A percentile compares a stretch with the other conserved stretches of the same genome.
Evolutionary conservation across 2,329 filamentous ascomycete species (phyloP).

Genomic region (Aspergillus bombycis): DNA sequence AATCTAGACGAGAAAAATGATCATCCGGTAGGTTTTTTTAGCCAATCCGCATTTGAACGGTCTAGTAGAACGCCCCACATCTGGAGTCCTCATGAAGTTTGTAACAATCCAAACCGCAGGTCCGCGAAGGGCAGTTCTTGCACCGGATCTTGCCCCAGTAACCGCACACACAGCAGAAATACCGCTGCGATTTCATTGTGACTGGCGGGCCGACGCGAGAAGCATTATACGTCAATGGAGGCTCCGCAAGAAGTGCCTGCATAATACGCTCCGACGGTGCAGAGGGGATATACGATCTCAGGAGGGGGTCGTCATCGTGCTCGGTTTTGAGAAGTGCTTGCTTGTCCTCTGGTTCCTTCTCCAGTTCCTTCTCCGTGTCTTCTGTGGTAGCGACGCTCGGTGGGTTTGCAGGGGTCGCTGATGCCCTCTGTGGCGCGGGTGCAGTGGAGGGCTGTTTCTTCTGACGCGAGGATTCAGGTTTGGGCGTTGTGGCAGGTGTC

Average conservation of each 20-base stretch:
- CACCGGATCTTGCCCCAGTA: slow-evolving; percentile 56
- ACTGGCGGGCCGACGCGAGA: slow-evolving; percentile 43
- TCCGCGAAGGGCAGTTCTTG: slow-evolving; percentile 50
- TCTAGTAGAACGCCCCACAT: slow-evolving; percentile 44
- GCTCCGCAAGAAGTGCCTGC: slow-evolving; percentile 49
- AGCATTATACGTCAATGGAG: slow-evolving; percentile 51
- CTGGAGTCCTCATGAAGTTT: slow-evolving; percentile 51
- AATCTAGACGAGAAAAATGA: not conserved
- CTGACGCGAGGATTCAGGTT: slow-evolving; percentile 14
- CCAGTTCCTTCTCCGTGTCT: slow-evolving; percentile 16
- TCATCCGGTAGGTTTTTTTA: not conserved
- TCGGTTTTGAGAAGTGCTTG: slow-evolving; percentile 37
- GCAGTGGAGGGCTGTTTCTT: slow-evolving; percentile 25
- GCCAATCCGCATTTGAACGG: slow-evolving; percentile 18
- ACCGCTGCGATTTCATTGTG: slow-evolving; percentile 37
- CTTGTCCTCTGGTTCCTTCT: slow-evolving; percentile 20
- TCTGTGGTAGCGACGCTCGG: slow-evolving; percentile 5
- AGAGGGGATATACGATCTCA: slow-evolving; percentile 46
- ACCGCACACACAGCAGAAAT: slow-evolving; percentile 54
- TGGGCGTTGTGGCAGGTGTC: slow-evolving; percentile 27
- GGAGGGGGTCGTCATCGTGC: slow-evolving; percentile 45
- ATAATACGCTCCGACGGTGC: slow-evolving; percentile 51
- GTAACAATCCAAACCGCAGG: slow-evolving; percentile 53
- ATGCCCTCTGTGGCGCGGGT: slow-evolving; percentile 10
- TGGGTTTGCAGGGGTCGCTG: slow-evolving; percentile 11